phyloP scores from a whole-genome alignment of 176 grass and related monocot genomes.

The Rhipidocladum racemiflorum region DNA sequence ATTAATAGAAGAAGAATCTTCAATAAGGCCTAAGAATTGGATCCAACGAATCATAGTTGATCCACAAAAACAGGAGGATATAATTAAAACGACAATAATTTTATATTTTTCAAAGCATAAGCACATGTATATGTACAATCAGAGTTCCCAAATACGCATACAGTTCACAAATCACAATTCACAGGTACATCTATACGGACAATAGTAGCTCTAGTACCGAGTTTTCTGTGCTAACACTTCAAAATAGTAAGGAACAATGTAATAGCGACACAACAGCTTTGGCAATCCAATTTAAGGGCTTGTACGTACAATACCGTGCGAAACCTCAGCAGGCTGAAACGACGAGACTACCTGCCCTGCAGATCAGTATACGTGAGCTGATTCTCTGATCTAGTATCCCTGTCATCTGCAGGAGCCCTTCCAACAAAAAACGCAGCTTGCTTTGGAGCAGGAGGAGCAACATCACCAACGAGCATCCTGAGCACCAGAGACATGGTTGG shows the following conservation, averaged over 20 bases:
- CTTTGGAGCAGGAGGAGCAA: conserved; percentile 41
- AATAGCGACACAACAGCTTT: not conserved
- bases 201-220: not conserved
- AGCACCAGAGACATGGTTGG: conserved; percentile 52
- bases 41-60: too few relatives aligned
- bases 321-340: not conserved
- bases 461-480: conserved; percentile 61
- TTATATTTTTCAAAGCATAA: too few relatives aligned
- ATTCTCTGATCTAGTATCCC: conserved; percentile 25
- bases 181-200: not conserved
- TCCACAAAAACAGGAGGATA: too few relatives aligned
- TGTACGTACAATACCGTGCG: not conserved
- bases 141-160: not conserved
- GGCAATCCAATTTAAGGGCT: not conserved
- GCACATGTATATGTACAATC: not conserved
- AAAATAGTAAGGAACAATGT: too few relatives aligned
- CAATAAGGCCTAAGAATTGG: too few relatives aligned
- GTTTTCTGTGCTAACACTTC: not conserved
- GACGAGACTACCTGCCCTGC: conserved; percentile 33
- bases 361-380: conserved; percentile 29
- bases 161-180: not conserved
- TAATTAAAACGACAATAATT: too few relatives aligned
- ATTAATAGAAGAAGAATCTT: too few relatives aligned
- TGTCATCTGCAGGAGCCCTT: conserved; percentile 7
- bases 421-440: conserved; percentile 49